These are phyloP conservation scores for Carex myosuroides DNA, from an alignment of 176 grass and related monocot genomes.

Conservation along the genomic window DNA sequence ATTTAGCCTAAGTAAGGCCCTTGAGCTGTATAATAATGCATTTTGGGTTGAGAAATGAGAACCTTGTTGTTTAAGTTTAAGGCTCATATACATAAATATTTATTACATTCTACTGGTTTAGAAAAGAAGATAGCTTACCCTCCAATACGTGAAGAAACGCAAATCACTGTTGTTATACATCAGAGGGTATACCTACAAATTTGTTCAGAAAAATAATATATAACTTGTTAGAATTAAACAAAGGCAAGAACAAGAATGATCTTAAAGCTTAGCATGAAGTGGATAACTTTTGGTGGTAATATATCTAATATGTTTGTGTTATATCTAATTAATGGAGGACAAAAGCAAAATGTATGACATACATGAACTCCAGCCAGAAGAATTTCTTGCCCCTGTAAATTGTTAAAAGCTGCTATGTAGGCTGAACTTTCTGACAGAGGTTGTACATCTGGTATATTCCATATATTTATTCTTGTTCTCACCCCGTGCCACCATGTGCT, in stretches of 20 bases:
- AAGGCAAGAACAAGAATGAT: too few species aligned
- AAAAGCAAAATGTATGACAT: neutral
- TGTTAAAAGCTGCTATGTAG: neutral
- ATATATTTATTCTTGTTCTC: slow-evolving; percentile 29
- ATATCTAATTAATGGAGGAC: neutral
- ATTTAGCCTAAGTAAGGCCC: neutral
- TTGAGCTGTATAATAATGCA: neutral
- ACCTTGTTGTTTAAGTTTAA: slow-evolving; percentile 3
- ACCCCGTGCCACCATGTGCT: slow-evolving; percentile 9
- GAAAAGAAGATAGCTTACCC: neutral
- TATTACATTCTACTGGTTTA: neutral
- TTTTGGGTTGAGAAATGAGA: neutral
- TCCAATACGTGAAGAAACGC: neutral
- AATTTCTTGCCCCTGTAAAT: neutral
- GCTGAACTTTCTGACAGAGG: slow-evolving; percentile 1
- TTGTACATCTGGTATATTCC: neutral
- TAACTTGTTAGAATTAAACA: too few species aligned
- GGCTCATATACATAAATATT: neutral
- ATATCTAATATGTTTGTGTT: neutral
- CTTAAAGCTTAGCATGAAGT: too few species aligned
- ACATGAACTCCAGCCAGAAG: slow-evolving; percentile 24
- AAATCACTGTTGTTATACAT: neutral
- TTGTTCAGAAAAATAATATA: neutral
- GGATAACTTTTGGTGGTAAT: neutral
- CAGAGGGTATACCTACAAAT: neutral